phyloP scores from a whole-genome alignment of 305 asterid species.

The Fraxinus nigra region DNA sequence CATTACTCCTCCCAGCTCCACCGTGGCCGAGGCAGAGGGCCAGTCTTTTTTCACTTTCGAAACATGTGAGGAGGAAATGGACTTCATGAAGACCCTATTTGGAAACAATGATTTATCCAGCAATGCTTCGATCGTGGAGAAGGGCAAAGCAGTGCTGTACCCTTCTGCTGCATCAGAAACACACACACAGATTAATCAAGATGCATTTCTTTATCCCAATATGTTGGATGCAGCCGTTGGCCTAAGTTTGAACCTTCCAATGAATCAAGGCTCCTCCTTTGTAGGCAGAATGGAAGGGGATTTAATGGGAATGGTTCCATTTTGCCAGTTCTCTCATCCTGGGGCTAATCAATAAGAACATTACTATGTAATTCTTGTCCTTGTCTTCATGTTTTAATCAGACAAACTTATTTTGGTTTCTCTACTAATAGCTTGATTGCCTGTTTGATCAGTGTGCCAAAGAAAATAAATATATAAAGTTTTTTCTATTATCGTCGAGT shows the following conservation, averaged over 20 bases:
- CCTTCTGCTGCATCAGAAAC: background rate
- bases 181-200: background rate
- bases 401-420: background rate
- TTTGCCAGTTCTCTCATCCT: constrained; percentile 1
- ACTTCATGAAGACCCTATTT: constrained; percentile 48
- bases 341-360: background rate
- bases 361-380: background rate
- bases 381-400: background rate
- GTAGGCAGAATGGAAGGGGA: constrained; percentile 19
- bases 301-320: constrained; percentile 25
- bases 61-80: constrained; percentile 46
- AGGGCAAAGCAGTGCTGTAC: background rate
- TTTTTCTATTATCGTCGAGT: background rate
- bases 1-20: background rate
- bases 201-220: background rate
- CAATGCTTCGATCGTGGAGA: background rate
- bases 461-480: background rate
- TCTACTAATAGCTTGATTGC: too few species aligned
- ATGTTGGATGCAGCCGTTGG: constrained; percentile 13
- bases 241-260: background rate
- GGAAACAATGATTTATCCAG: constrained; percentile 15
- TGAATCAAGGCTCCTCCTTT: constrained; percentile 10
- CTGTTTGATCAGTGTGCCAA: background rate
- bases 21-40: background rate
- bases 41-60: constrained; percentile 17